Percentiles rank a stretch among this genome's conserved stretches.
These are phyloP conservation scores for Magnusiomyces sp. DNA, from an alignment of 1,139 yeast genomes.

Conservation along the genomic window DNA sequence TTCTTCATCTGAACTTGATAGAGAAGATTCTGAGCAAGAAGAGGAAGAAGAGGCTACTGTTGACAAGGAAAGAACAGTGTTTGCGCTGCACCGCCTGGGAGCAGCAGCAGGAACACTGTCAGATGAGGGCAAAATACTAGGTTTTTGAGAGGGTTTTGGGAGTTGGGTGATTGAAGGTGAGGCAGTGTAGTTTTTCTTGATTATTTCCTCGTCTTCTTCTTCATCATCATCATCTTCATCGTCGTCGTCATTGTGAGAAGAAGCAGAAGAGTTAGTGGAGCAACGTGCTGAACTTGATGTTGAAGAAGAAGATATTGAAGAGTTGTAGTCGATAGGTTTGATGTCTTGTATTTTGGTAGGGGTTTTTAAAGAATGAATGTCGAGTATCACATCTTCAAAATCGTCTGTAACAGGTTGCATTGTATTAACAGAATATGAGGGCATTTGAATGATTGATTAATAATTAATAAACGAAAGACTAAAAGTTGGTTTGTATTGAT, in stretches of 20 bases:
- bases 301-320: not conserved
- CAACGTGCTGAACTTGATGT: not conserved
- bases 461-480: too few relatives aligned
- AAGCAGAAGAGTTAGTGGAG: not conserved
- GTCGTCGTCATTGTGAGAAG: not conserved
- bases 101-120: not conserved
- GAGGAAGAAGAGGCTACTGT: not conserved
- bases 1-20: not conserved
- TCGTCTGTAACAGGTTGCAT: too few relatives aligned
- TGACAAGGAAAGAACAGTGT: slow-evolving; percentile 1
- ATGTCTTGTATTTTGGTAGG: too few relatives aligned
- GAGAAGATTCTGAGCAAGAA: not conserved
- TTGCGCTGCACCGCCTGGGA: slow-evolving; percentile 3
- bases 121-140: too few relatives aligned
- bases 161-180: not conserved
- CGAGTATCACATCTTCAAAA: too few relatives aligned
- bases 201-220: not conserved
- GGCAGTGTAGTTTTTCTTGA: not conserved
- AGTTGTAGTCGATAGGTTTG: too few relatives aligned
- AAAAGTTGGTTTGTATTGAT: too few relatives aligned
- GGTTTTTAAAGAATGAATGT: too few relatives aligned
- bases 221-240: not conserved
- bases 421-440: too few relatives aligned
- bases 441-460: too few relatives aligned
- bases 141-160: not conserved